phyloP scores from a whole-genome alignment of 2,329 filamentous ascomycete species.

The Neofusicoccum laricinum region DNA sequence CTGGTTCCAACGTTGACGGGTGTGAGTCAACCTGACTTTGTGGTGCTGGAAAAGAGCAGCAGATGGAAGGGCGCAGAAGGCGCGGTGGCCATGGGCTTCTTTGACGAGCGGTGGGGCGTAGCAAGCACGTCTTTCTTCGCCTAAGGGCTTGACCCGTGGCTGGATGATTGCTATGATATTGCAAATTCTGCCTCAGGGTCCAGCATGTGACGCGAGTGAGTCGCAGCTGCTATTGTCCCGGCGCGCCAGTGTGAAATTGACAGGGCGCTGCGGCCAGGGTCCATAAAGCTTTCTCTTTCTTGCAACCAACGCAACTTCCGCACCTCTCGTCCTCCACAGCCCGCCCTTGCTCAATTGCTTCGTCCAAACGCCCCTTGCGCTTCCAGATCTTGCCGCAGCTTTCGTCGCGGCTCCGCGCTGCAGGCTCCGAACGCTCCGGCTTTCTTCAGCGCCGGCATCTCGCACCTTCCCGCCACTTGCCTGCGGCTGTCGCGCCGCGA shows the following conservation, averaged over 20 bases:
- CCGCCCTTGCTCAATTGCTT: not conserved
- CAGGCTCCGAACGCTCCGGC: not conserved
- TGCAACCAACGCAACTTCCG: not conserved
- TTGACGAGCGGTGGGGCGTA: constrained; percentile 54
- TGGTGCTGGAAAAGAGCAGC: constrained; percentile 47
- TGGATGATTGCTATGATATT: too few relatives aligned
- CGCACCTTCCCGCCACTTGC: not conserved
- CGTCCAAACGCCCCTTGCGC: not conserved
- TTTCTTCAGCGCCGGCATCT: not conserved
- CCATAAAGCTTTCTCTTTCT: not conserved
- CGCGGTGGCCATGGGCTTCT: constrained; percentile 53
- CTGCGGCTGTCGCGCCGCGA: not conserved
- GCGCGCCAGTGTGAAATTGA: not conserved
- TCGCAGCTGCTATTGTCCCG: not conserved
- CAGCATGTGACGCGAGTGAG: not conserved
- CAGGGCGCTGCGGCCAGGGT: not conserved
- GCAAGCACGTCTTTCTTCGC: constrained; percentile 46
- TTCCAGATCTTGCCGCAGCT: not conserved
- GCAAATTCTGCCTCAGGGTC: not conserved
- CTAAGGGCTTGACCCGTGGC: not conserved
- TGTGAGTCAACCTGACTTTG: constrained; percentile 57
- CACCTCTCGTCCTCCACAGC: not conserved
- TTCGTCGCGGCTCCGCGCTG: not conserved
- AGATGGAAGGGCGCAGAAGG: constrained; percentile 53
- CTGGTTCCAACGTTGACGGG: constrained; percentile 56